Conservation (phyloP, 176 grass and related monocot species). For the Eragrostis curvula region DNA sequence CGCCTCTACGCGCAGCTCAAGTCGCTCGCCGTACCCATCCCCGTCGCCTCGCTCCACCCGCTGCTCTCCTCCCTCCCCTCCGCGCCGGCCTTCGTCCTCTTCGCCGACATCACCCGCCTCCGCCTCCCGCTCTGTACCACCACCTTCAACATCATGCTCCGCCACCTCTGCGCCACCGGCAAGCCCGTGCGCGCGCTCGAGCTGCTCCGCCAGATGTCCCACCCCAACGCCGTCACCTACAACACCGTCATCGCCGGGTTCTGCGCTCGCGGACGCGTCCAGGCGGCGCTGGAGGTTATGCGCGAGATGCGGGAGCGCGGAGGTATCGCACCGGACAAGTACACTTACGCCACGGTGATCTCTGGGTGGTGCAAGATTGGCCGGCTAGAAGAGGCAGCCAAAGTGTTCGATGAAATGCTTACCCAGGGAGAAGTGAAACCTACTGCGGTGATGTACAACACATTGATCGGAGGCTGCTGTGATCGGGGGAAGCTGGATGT, state of each 20-base stretch:
- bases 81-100: conserved; percentile 52
- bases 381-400: conserved; percentile 31
- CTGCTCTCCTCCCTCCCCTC: conserved; percentile 43
- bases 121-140: conserved; percentile 41
- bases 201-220: conserved; percentile 50
- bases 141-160: conserved; percentile 67
- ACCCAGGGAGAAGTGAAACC: conserved; percentile 24
- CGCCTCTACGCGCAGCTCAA: conserved; percentile 23
- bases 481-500: conserved; percentile 30
- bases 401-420: conserved; percentile 61
- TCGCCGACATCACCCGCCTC: conserved; percentile 51
- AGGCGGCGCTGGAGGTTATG: conserved; percentile 43
- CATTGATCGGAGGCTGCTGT: conserved; percentile 47
- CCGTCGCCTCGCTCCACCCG: conserved; percentile 23
- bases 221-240: conserved; percentile 53
- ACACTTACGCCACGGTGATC: conserved; percentile 47
- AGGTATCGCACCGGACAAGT: conserved; percentile 44
- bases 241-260: conserved; percentile 56
- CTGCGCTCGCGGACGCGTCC: conserved; percentile 43
- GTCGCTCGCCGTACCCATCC: conserved; percentile 27
- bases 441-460: conserved; percentile 47
- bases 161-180: conserved; percentile 62
- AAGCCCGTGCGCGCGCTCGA: conserved; percentile 50
- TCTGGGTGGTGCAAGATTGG: conserved; percentile 51
- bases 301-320: conserved; percentile 35